Evolutionary conservation across 495 filamentous ascomycete species (phyloP).

Genomic region (Beverwykella pulmonaria): DNA sequence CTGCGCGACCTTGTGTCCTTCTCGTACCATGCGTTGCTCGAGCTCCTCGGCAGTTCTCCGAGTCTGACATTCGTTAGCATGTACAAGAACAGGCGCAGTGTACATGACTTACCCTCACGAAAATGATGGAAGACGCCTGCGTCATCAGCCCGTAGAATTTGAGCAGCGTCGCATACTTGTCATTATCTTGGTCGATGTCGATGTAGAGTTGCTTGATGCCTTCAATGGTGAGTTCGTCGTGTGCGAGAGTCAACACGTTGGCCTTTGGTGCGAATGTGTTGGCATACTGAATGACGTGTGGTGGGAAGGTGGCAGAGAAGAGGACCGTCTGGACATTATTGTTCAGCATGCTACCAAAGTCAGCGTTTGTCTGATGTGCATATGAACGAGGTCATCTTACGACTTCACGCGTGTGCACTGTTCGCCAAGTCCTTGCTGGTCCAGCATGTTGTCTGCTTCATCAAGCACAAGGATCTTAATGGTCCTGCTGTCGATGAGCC

Average conservation of each 20-base stretch:
- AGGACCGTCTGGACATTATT: slow-evolving; percentile 77
- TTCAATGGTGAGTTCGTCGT: slow-evolving; percentile 91
- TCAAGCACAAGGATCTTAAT: slow-evolving; percentile 83
- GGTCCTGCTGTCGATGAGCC: slow-evolving; percentile 63
- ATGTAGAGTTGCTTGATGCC: slow-evolving; percentile 97
- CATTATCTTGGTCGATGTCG: slow-evolving; percentile 75
- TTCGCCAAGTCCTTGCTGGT: slow-evolving; percentile 90
- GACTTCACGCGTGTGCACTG: slow-evolving; percentile 87
- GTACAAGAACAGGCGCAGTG: background rate
- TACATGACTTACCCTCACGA: slow-evolving; percentile 70
- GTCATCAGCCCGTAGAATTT: slow-evolving; percentile 94
- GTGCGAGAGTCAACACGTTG: slow-evolving; percentile 83
- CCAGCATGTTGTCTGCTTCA: slow-evolving; percentile 95
- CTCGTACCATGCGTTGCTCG: slow-evolving; percentile 77
- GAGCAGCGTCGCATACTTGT: slow-evolving; percentile 86
- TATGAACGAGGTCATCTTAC: slow-evolving; percentile 53
- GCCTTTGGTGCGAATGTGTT: slow-evolving; percentile 76
- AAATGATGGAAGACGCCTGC: slow-evolving; percentile 95
- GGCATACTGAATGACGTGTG: slow-evolving; percentile 79
- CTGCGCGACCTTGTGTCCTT: slow-evolving; percentile 88
- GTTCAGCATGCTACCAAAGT: slow-evolving; percentile 63
- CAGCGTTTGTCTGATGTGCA: slow-evolving; percentile 20
- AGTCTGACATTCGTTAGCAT: slow-evolving; percentile 18
- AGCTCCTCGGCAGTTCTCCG: slow-evolving; percentile 81
- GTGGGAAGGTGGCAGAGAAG: slow-evolving; percentile 95